phyloP scores from a whole-genome alignment of 208 protist species.

The Acanthamoeba royreba region DNA sequence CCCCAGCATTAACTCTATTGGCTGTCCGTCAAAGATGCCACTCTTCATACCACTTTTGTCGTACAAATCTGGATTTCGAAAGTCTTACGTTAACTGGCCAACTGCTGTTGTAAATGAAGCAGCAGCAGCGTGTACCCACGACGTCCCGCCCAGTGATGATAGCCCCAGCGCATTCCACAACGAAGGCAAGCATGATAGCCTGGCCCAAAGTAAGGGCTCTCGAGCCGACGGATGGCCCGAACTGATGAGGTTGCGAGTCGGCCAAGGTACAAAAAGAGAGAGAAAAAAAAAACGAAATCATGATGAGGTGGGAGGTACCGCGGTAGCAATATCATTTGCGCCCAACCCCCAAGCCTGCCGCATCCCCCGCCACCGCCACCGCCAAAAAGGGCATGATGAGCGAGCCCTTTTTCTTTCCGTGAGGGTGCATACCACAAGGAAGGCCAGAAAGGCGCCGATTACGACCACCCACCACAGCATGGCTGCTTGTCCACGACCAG shows the following conservation, averaged over 20 bases:
- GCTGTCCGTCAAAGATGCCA: neutral
- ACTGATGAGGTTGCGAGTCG: neutral
- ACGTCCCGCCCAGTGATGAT: neutral
- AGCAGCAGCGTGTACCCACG: neutral
- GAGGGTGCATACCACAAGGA: neutral
- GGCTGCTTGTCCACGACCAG: neutral
- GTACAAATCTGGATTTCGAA: neutral
- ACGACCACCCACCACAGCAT: conserved; percentile 6
- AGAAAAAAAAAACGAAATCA: too few relatives aligned
- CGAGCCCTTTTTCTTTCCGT: neutral
- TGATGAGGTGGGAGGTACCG: neutral
- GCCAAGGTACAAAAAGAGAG: neutral
- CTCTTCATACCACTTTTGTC: neutral
- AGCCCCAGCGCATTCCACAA: neutral
- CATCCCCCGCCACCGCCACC: neutral
- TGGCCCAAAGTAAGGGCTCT: neutral
- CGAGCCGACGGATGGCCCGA: neutral
- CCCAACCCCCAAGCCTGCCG: neutral
- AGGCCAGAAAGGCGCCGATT: neutral
- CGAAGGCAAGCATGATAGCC: neutral
- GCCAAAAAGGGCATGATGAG: too few relatives aligned
- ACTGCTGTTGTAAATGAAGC: neutral
- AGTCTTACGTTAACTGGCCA: neutral
- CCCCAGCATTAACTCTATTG: neutral
- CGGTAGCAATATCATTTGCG: neutral